Evolutionary conservation across 176 grass and related monocot species (phyloP), one percentile per base, ranked within the genome.

Genomic region (Aegilops tauschii): DNA sequence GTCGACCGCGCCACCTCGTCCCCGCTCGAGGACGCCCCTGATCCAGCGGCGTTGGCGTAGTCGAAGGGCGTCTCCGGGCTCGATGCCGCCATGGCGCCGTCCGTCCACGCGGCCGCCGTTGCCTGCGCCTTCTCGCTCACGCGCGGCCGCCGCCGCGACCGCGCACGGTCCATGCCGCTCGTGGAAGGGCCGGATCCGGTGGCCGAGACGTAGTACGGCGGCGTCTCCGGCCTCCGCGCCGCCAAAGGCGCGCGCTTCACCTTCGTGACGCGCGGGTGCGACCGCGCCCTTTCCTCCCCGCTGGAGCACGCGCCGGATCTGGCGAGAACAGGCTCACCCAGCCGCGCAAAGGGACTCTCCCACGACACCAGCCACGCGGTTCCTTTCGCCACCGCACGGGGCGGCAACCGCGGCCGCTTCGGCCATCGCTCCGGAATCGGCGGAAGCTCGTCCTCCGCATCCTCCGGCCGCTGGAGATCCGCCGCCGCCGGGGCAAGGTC

Each of bases 61-160:
- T 80, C 80, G 8, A 90, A 69, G 2, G 89, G 80, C 0, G 80
- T 80, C 28, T 84, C 47, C 2, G 85, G 89, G 59, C 85, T 90
- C 27, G 59, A 11, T 4, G 67, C 76, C 59, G 8, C 27, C 89
- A 87, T 79, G 32, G 67, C 14, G 54, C 11, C 18, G 65, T 79
- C 83, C 70, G 69, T 83, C 18, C 3, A 18, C n/a, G 65, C 1
- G 1, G 37, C 27, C 76, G 9, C 18, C 65, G n/a, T 17, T 4
- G 34, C 40, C 61, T 42, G 35, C 28, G 25, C 44, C 86, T 59
- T 82, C 7, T 42, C 66, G 20, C 1, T 35, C 37, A 40, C 13
- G 10, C 5, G 58, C 21, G 36, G 17, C 47, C 56, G 36, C 4
- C 63, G 42, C 8, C 7, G 65, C 28, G 63, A 20, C 27, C 36